phyloP scores from a whole-genome alignment of 345 rosid genomes.

The Salix caprea region DNA sequence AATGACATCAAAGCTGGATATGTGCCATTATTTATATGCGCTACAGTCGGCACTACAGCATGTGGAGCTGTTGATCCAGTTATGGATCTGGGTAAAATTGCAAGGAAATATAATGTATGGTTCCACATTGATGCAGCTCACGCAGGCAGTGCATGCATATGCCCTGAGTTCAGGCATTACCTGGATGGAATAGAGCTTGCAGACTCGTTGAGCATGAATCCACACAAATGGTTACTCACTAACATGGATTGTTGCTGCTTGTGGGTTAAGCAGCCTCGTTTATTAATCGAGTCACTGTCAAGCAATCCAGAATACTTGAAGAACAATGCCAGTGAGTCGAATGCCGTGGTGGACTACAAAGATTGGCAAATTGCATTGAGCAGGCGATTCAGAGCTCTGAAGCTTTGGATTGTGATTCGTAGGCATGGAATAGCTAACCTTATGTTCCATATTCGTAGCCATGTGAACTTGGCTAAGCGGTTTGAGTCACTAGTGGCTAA shows the following conservation, averaged over 20 bases:
- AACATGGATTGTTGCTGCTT: constrained; percentile 29
- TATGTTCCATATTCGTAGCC: constrained; percentile 19
- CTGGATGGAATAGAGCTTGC: constrained; percentile 21
- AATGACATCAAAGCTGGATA: neutral
- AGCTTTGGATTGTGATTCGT: constrained; percentile 36
- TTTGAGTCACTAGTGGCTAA: constrained; percentile 9
- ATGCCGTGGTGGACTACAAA: constrained; percentile 21
- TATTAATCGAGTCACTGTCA: constrained; percentile 9
- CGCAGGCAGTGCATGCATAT: constrained; percentile 30
- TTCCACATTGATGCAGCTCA: constrained; percentile 34
- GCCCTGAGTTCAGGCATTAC: constrained; percentile 27
- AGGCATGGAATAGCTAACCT: constrained; percentile 26
- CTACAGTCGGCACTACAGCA: too few relatives aligned
- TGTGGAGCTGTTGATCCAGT: too few relatives aligned
- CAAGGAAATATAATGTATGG: constrained; percentile 23
- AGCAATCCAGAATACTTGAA: constrained; percentile 7
- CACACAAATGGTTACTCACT: constrained; percentile 22
- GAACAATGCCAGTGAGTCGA: constrained; percentile 12
- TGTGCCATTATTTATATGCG: too few relatives aligned
- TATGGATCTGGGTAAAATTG: too few relatives aligned
- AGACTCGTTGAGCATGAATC: constrained; percentile 20
- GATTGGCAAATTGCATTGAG: constrained; percentile 34
- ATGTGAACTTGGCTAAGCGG: constrained; percentile 18
- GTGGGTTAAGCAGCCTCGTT: constrained; percentile 7
- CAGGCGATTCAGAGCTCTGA: constrained; percentile 31